Percentiles rank a stretch among this genome's conserved stretches.
These are phyloP conservation scores for Anacardium occidentale DNA, from an alignment of 345 rosid genomes.

Conservation along the genomic window DNA sequence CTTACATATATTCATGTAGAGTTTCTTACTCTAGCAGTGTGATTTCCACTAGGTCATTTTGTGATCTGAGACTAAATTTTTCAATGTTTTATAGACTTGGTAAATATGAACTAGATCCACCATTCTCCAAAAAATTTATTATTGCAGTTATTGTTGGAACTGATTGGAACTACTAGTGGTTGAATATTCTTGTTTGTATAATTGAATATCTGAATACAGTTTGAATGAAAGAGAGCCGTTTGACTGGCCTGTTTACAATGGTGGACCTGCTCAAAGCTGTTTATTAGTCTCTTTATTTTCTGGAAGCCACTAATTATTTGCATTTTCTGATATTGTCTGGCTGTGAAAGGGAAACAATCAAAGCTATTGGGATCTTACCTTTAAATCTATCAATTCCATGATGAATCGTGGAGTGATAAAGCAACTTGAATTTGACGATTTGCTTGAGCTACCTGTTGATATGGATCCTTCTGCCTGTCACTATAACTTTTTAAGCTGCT, in stretches of 20 bases:
- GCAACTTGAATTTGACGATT: constrained; percentile 84
- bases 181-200: too few species aligned
- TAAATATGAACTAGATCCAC: background rate
- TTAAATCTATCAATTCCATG: constrained; percentile 55
- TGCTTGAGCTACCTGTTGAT: constrained; percentile 66
- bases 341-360: constrained; percentile 41
- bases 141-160: too few species aligned
- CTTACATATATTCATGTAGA: too few species aligned
- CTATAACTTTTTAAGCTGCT: constrained; percentile 50
- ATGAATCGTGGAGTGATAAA: constrained; percentile 62
- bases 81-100: background rate
- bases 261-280: background rate
- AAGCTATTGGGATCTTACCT: constrained; percentile 61
- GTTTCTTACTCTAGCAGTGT: background rate
- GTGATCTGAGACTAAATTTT: background rate
- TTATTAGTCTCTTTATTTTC: constrained; percentile 1
- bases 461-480: constrained; percentile 76
- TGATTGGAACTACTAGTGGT: too few species aligned
- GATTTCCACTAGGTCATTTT: background rate
- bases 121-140: too few species aligned
- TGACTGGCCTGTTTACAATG: background rate
- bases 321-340: constrained; percentile 8
- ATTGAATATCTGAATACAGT: too few species aligned
- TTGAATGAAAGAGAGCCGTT: too few species aligned
- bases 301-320: background rate